phyloP scores from a whole-genome alignment of 768 basidiomycete species.

The Hygrocybe coccinea region DNA sequence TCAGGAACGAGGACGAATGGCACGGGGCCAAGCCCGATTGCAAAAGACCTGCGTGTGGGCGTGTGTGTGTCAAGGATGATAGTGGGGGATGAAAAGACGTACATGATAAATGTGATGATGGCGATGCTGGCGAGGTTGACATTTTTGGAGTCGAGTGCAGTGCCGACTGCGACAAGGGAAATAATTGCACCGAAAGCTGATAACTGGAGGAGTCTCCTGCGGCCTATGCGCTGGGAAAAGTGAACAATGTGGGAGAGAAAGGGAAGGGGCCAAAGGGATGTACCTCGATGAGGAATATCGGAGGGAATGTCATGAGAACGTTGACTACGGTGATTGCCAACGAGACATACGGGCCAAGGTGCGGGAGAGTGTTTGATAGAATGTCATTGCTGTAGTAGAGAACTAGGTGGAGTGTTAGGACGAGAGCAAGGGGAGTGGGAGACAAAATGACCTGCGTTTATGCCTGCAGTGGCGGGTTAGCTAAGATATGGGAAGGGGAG shows the following conservation, averaged over 20 bases:
- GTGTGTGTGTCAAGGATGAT: slow-evolving; percentile 1
- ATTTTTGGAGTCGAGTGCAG: slow-evolving; percentile 59
- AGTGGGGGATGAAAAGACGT: slow-evolving; percentile 21
- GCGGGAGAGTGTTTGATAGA: slow-evolving; percentile 71
- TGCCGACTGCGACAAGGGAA: slow-evolving; percentile 64
- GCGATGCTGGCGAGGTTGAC: slow-evolving; percentile 63
- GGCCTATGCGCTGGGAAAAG: slow-evolving; percentile 57
- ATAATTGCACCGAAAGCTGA: slow-evolving; percentile 64
- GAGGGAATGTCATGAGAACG: slow-evolving; percentile 77
- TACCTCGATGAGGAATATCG: slow-evolving; percentile 84
- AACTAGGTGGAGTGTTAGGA: slow-evolving; percentile 41
- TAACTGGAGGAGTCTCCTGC: slow-evolving; percentile 59
- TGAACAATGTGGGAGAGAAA: slow-evolving; percentile 6
- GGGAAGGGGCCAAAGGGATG: not conserved
- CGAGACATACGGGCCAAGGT: slow-evolving; percentile 76
- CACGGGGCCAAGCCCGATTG: slow-evolving; percentile 84
- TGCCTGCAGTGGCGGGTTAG: slow-evolving; percentile 40
- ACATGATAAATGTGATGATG: slow-evolving; percentile 80
- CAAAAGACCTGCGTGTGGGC: slow-evolving; percentile 60
- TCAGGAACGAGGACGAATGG: slow-evolving; percentile 93
- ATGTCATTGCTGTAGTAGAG: slow-evolving; percentile 91
- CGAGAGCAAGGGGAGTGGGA: not conserved
- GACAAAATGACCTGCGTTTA: slow-evolving; percentile 57
- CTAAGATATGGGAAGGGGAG: slow-evolving; percentile 1
- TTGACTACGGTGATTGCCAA: slow-evolving; percentile 83